Evolutionary conservation across 192 early-diverging fungal genomes (phyloP), one percentile per base, ranked within the genome.

Genomic region (Backusella liffmaniae): DNA sequence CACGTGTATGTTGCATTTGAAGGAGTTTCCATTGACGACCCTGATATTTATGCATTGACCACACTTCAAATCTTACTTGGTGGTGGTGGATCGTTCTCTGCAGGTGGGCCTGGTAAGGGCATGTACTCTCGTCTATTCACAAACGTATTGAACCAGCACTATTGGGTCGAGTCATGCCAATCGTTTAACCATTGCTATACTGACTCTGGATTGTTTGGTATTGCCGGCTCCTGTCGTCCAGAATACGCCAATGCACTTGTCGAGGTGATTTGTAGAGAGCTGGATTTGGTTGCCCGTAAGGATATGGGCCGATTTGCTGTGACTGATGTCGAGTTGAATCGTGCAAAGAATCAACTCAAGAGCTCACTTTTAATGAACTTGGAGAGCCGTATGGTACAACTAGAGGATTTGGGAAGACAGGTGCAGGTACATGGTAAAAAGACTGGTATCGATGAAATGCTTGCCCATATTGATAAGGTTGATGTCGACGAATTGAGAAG

Each of bases 81-180:
- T 30, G 98, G 98, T 37, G 98, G 98, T 49, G 95, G 96, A 5
- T 95, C 94, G 1, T 99, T 99, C 80, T 95, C 93, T 13, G 98
- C 98, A 0, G 98, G 98, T 73, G 98, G 98, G 8, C 98, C 98
- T 1, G 96, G 97, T 4, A 98, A 99, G 85, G 98, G 98, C 69
- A 98, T 99, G 96, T 97, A 99, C 88, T 97, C 96, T 53, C 90
- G 96, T 4, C 87, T 99, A 36, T 99, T 97, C 80, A 97, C 94
- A 13, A 92, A 95, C 46, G 96, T 99, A 3, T 86, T 99, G 37
- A 98, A 98, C 80, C 94, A 95, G 75, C 91, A 95, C 81, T 88
- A 91, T 71, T 99, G 95, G 95, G 91, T 99, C 18, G 98, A 99
- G 79, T 94, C 90, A 10, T 99, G 98, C 84, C 90, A 95, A 84